phyloP scores from a whole-genome alignment of 495 filamentous ascomycete species.

The Daldinia bambusicola region DNA sequence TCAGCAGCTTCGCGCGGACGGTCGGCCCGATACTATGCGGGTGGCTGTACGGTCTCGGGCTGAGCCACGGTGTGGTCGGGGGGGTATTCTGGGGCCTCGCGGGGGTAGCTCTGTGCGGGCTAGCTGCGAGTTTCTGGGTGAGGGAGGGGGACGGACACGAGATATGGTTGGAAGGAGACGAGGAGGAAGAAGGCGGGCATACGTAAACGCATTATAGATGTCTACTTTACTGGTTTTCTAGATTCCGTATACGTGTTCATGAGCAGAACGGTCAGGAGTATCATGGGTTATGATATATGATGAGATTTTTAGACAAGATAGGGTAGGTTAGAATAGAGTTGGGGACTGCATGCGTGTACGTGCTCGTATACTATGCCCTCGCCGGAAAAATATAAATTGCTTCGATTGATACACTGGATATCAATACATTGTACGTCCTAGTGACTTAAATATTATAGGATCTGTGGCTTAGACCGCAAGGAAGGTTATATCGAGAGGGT shows the following conservation, averaged over 20 bases:
- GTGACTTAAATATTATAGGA: too few species aligned
- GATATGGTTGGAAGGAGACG: slow-evolving; percentile 73
- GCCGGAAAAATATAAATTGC: neutral
- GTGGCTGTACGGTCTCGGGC: slow-evolving; percentile 74
- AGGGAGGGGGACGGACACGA: slow-evolving; percentile 79
- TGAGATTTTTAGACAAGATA: slow-evolving; percentile 7
- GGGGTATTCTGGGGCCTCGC: slow-evolving; percentile 81
- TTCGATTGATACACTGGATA: too few species aligned
- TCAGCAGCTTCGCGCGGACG: slow-evolving; percentile 74
- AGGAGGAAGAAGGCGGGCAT: slow-evolving; percentile 52
- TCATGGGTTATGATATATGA: slow-evolving; percentile 19
- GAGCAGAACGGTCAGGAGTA: slow-evolving; percentile 1
- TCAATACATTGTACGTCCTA: too few species aligned
- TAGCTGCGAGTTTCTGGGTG: slow-evolving; percentile 71
- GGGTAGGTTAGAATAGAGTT: neutral
- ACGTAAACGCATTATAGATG: too few species aligned
- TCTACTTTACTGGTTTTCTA: too few species aligned
- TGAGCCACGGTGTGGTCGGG: slow-evolving; percentile 76
- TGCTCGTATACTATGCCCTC: too few species aligned
- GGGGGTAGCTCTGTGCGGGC: slow-evolving; percentile 68
- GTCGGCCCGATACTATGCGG: slow-evolving; percentile 79
- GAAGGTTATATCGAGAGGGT: too few species aligned
- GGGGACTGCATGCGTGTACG: neutral
- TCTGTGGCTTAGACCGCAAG: too few species aligned
- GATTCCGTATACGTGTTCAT: neutral